Base-by-base conservation (phyloP, 208 protist genomes). In the Crithidia bombi region DNA sequence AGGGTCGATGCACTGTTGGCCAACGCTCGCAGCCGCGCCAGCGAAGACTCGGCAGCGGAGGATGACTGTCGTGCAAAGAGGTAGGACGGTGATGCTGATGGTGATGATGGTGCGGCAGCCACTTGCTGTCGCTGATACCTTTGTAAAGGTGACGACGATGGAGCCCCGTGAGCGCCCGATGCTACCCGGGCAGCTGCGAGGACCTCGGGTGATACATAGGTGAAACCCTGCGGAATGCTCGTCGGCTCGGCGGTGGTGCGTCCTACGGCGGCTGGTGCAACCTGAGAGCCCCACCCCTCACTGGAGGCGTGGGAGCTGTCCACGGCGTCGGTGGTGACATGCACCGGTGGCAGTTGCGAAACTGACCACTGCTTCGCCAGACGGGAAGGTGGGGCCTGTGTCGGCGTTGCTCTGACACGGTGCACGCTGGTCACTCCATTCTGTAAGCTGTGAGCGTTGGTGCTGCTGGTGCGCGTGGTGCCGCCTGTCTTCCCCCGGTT, bases 21-120 rank as follows among this genome's bases (percentile, higher is more conserved):
- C 43, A 75, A 33, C 33, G 70, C 61, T n/a, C 70, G 70, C 51
- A 75, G 62, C 23, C 70, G 63, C 12, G 70, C 62, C 33, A 75
- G 70, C 36, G 70, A 68, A 4, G 62, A 69, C 32, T 68, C 61
- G 5, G 50, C 62, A 7, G 35, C 25, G 14, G n/a, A 35, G 5
- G 38, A 23, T 36, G 63, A 39, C 17, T 0, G 21, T 28, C 3
- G 9, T 23, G 35, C n/a, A n/a, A n/a, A n/a, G n/a, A n/a, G 9
- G 12, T 43, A 38, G 6, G n/a, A 38, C 39, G 15, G 57, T 26
- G n/a, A 26, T 38, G 41, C 17, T 9, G 43, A 26, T 17, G 35
- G 36, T 10, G 55, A 43, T 26, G 44, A 52, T 17, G 65, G 19
- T 15, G 39, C 1, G 35, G 43, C 7, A 21, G 44, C 33, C 0